phyloP scores from a whole-genome alignment of 1,284 basidiomycete genomes.

The Xerocomus minutiporus region DNA sequence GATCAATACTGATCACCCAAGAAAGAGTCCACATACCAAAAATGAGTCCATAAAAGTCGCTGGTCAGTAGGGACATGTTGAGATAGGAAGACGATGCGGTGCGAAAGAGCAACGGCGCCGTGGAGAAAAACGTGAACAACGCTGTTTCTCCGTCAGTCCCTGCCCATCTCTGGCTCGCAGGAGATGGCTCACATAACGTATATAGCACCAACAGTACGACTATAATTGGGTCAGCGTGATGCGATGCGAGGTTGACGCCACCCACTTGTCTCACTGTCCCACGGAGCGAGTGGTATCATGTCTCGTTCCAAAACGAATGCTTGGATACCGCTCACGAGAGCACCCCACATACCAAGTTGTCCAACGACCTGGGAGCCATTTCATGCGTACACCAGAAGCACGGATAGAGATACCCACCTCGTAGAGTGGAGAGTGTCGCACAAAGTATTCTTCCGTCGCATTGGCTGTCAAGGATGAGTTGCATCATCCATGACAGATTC shows the following conservation, averaged over 20 bases:
- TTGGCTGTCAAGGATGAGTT: slow-evolving; percentile 49
- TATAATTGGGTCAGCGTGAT: slow-evolving; percentile 25
- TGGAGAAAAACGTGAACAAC: slow-evolving; percentile 76
- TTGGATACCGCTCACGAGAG: slow-evolving; percentile 71
- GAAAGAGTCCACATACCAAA: slow-evolving; percentile 50
- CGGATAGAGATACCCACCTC: slow-evolving; percentile 41
- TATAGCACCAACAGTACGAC: slow-evolving; percentile 70
- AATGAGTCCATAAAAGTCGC: slow-evolving; percentile 80
- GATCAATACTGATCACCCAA: slow-evolving; percentile 5
- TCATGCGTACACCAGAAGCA: neutral
- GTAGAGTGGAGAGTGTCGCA: slow-evolving; percentile 73
- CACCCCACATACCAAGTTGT: slow-evolving; percentile 78
- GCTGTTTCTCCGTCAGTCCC: slow-evolving; percentile 34
- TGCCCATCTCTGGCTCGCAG: neutral
- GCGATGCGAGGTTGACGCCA: neutral
- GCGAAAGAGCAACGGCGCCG: slow-evolving; percentile 79
- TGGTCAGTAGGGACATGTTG: slow-evolving; percentile 78
- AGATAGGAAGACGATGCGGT: slow-evolving; percentile 79
- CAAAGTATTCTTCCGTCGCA: slow-evolving; percentile 82
- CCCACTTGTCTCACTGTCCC: slow-evolving; percentile 66
- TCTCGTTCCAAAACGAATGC: slow-evolving; percentile 70
- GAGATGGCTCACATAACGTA: slow-evolving; percentile 43
- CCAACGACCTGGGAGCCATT: slow-evolving; percentile 56
- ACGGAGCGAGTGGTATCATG: slow-evolving; percentile 54
- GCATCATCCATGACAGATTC: neutral